These are phyloP conservation scores for Eruca vesicaria DNA, from an alignment of 441 rosid genomes.

Conservation along the genomic window DNA sequence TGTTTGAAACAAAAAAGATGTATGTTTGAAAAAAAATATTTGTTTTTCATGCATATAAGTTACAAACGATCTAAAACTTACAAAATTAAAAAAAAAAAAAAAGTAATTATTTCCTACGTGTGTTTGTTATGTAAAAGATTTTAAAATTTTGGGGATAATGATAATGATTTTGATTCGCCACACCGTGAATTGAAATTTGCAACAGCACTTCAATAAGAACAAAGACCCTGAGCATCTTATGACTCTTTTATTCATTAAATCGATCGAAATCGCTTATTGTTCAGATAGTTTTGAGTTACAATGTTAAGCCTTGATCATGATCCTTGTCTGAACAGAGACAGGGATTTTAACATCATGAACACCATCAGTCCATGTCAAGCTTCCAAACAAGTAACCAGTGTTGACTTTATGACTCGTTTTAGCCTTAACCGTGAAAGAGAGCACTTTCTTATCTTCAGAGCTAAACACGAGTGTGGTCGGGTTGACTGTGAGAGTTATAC, in stretches of 20 bases:
- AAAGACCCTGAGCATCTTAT: neutral
- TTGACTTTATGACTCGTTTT: constrained; percentile 10
- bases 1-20: no score
- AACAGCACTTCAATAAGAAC: no score
- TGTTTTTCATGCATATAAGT: no score
- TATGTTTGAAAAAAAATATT: no score
- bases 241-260: neutral
- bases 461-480: constrained; percentile 18
- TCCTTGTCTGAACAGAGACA: neutral
- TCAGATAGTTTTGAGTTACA: neutral
- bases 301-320: neutral
- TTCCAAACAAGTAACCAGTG: neutral
- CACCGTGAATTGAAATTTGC: no score
- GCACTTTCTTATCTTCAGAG: neutral
- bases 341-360: neutral
- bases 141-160: no score
- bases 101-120: no score
- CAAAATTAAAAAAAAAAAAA: no score
- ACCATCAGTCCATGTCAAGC: neutral
- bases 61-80: no score
- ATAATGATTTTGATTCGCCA: no score
- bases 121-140: no score
- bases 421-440: constrained; percentile 19
- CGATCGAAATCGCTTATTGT: neutral
- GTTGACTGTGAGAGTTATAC: constrained; percentile 19